phyloP scores from a whole-genome alignment of 768 basidiomycete genomes.

The Russula compacta region DNA sequence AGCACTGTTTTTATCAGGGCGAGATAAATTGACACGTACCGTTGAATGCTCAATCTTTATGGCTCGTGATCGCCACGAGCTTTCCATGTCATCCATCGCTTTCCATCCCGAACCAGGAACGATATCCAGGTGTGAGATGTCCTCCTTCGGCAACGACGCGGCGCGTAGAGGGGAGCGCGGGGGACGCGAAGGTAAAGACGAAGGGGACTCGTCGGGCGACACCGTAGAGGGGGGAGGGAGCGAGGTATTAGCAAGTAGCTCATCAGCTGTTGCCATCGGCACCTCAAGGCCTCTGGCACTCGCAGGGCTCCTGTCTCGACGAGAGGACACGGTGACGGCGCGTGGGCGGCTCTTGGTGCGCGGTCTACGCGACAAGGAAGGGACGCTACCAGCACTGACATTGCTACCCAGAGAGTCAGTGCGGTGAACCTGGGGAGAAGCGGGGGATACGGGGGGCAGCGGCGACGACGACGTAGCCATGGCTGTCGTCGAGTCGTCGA shows the following conservation, averaged over 20 bases:
- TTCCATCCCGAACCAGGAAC: conserved; percentile 9
- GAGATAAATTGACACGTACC: conserved; percentile 4
- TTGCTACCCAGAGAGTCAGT: conserved; percentile 27
- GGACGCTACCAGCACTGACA: conserved; percentile 20
- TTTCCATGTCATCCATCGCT: conserved; percentile 17
- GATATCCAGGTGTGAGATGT: conserved; percentile 3
- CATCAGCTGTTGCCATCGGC: conserved; percentile 10
- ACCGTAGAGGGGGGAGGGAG: conserved; percentile 15
- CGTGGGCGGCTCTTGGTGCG: conserved; percentile 25
- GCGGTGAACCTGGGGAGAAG: conserved; percentile 21
- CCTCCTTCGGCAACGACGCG: conserved; percentile 7
- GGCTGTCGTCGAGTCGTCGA: conserved; percentile 26
- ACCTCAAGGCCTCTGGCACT: conserved; percentile 15
- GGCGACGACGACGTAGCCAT: conserved; percentile 27
- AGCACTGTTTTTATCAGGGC: background rate
- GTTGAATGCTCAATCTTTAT: conserved; percentile 15
- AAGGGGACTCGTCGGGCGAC: conserved; percentile 2
- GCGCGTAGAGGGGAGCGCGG: conserved; percentile 19
- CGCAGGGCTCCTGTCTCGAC: conserved; percentile 24
- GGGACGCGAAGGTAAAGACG: conserved; percentile 14
- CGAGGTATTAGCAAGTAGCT: conserved; percentile 18
- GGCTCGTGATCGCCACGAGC: conserved; percentile 14
- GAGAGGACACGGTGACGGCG: conserved; percentile 21
- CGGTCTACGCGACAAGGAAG: conserved; percentile 26
- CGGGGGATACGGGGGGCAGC: conserved; percentile 16